Base-by-base conservation (phyloP, 2,329 filamentous ascomycete genomes). In the Sordariomycetes sp. region DNA sequence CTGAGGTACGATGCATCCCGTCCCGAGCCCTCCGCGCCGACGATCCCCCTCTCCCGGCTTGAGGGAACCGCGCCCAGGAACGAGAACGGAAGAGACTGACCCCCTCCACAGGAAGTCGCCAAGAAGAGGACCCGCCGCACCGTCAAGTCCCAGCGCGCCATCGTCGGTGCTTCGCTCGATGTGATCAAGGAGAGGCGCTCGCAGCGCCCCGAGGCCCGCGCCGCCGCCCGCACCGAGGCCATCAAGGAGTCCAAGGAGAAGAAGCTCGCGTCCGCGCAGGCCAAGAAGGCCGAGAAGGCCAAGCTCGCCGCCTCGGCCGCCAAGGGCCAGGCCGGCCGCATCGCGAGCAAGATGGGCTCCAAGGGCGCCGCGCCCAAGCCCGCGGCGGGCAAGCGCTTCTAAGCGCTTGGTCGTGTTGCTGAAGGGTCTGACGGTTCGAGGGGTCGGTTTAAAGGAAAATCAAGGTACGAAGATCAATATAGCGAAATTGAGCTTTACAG, bases 251-350 rank as follows among this genome's bases (percentile, higher is more conserved):
- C 85, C 80, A 99, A 99, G 88, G 91, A 95, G 76, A 96, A 97
- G 90, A 95, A 95, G 83, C 79, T 85, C 65, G 90, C 85, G 63
- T 82, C 84, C 62, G 86, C 89, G 76, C 88, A 84, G 74, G 85
- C 84, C 75, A 99, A 97, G 90, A 99, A 97, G 89, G 88, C 89
- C 60, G 91, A 97, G 79, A 99, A 99, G 90, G 94, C 94, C 69
- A 97, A 97, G 89, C 80, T 68, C 70, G 91, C 91, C 64, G 82
- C 87, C 66, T 69, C 66, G 62, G 82, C 85, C 65, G 77, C 85
- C 72, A 87, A 89, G 79, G 91, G 90, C 71, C 83, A 90, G 79
- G 80, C 82, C 65, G 74, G 77, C 69, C 85, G 88, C 75, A 89
- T 95, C 74, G 80, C 86, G 74, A 91, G 90, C 85, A 99, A 99